Evolutionary conservation across 371 early-diverging fungal species (phyloP), one percentile per base, ranked within the genome.

Genomic region (Rhizopus arrhizus): DNA sequence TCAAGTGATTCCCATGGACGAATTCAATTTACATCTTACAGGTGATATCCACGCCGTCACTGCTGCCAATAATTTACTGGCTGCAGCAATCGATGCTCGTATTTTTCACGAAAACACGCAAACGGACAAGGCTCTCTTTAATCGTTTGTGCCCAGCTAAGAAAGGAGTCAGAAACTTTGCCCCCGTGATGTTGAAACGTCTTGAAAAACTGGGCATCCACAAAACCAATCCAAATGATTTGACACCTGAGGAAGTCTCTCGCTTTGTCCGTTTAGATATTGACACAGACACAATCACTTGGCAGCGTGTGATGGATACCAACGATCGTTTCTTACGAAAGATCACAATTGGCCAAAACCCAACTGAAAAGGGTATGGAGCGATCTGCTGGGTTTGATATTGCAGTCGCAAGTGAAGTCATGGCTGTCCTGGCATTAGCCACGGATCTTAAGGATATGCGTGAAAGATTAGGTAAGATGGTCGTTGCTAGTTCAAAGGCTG

Each of bases 1-100:
- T 16, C 97, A 97, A 73, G 94, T 98, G 48, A 95, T 97, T 62
- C 98, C 98, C n/a, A 98, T 98, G 98, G 95, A 96, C 64, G 95
- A 96, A 66, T 96, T 98, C 86, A 98, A 98, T 74, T 78, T 98
- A 59, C 98, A 98, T 62, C 80, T 98, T 79, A 98, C 98, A 1
- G 98, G 98, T 41, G 98, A 98, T 82, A 93, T 97, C 66, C 98
- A 98, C 66, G 98, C 98, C 34, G 92, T 97, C 59, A 89, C 93
- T 5, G 98, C 98, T 13, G 95, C 98, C 43, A 97, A 95, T 85
- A 97, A 97, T 81, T 77, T 97, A 60, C 65, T 90, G 45, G 96
- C 98, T n/a, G 97, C 98, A 16, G 97, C 97, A 7, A 95, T 98
- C 64, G 98, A 98, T 73, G 95, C 98, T 0, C 87, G 98, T 50